Evolutionary conservation across 1,139 yeast genomes (phyloP), one percentile per base, ranked within the genome.

Genomic region (Yamadazyma sp.): DNA sequence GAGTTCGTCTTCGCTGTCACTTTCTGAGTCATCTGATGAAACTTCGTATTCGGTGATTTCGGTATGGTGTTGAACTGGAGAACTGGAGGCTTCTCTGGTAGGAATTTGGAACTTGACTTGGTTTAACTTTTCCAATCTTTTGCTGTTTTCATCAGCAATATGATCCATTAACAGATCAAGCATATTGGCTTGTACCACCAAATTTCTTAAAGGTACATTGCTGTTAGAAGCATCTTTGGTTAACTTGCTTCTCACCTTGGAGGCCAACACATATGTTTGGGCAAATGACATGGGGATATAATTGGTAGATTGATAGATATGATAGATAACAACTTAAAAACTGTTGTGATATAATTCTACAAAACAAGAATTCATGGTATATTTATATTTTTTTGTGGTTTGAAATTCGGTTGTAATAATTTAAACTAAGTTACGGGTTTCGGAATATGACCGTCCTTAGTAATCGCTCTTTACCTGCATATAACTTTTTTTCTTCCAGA

Each of bases 101-200:
- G 56, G 46, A 34, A 44, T 12, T 27, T 44, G 40, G 38, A 53
- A 42, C 36, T 45, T 44, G 29, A 53, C 53, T 33, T 39, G 35
- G 29, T 48, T 48, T 22, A 48, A 41, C 15, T 44, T 47, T 23
- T 44, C 50, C 30, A 52, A 48, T 47, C 64, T 52, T 44, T 58
- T 63, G 34, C 56, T 57, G 17, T 65, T 59, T 48, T 64, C 72
- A 9, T 51, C 52, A 11, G 62, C 49, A 25, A 70, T 68, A 44
- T 61, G 61, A 51, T 80, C 89, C 79, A 85, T 80, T 33, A 86
- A 56, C 46, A 70, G 70, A 54, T 86, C 95, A 43, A 86, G 69
- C 67, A 86, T 64, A 58, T 85, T 86, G 14, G 94, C 92, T 59
- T 86, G 94, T 24, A 80, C 73, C 2, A 86, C 90, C 33, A 86